A percentile compares a stretch with the other conserved stretches of the same genome.
phyloP scores from a whole-genome alignment of 768 basidiomycete species.

The Panaeolus cyanescens region DNA sequence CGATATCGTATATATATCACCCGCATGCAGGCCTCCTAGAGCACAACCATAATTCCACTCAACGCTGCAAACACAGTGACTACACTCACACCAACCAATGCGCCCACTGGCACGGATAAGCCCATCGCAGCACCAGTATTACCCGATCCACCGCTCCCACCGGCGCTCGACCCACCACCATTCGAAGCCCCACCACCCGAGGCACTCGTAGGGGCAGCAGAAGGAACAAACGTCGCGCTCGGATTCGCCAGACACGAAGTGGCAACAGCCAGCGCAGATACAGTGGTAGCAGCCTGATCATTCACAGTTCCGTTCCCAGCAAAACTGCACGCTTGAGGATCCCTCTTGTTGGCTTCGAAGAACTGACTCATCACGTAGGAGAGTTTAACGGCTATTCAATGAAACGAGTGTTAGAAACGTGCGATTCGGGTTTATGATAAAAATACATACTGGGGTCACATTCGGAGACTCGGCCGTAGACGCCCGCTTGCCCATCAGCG shows the following conservation, averaged over 20 bases:
- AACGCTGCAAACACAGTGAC: background rate
- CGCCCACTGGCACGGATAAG: background rate
- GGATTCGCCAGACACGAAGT: slow-evolving; percentile 69
- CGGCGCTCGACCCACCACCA: background rate
- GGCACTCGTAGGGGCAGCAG: slow-evolving; percentile 31
- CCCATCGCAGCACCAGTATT: background rate
- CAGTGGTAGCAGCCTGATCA: slow-evolving; percentile 46
- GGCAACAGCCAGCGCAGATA: slow-evolving; percentile 54
- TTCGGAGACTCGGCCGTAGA: slow-evolving; percentile 72
- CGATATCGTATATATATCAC: too few species aligned
- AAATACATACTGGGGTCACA: slow-evolving; percentile 68
- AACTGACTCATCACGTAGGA: slow-evolving; percentile 82
- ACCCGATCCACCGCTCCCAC: background rate
- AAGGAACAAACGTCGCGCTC: slow-evolving; percentile 62
- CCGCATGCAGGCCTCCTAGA: too few species aligned
- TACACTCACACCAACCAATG: background rate
- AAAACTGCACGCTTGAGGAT: slow-evolving; percentile 72
- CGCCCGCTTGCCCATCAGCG: slow-evolving; percentile 69
- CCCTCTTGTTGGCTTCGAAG: slow-evolving; percentile 63
- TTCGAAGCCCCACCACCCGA: slow-evolving; percentile 2
- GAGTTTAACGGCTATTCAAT: slow-evolving; percentile 63
- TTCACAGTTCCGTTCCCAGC: slow-evolving; percentile 83
- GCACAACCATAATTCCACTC: background rate
- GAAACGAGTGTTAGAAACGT: background rate
- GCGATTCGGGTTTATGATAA: background rate